A percentile compares a stretch with the other conserved stretches of the same genome.
Conservation (phyloP, 768 basidiomycete species). For the Psilocybe tampanensis region DNA sequence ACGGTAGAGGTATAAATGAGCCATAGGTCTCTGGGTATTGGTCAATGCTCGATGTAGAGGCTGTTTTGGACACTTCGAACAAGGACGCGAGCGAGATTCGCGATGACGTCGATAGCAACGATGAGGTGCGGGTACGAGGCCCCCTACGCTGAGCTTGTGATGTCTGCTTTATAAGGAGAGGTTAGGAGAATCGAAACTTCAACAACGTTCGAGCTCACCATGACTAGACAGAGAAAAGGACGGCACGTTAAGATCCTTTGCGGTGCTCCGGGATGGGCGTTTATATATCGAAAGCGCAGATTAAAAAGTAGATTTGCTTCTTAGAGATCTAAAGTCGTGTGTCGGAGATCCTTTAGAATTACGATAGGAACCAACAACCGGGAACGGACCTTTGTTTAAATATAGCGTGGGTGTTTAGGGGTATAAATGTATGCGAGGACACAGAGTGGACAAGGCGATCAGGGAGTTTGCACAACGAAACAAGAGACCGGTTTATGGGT, state of each 20-base stretch:
- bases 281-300: neutral
- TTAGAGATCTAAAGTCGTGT: neutral
- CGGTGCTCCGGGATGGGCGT: neutral
- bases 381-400: neutral
- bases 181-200: neutral
- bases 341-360: neutral
- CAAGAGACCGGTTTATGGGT: too few species aligned
- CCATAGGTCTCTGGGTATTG: conserved; percentile 22
- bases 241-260: too few species aligned
- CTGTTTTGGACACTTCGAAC: conserved; percentile 27
- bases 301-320: neutral
- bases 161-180: neutral
- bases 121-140: conserved; percentile 25
- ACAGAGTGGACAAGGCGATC: too few species aligned
- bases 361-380: neutral
- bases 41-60: conserved; percentile 21
- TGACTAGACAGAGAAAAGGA: too few species aligned
- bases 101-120: conserved; percentile 30
- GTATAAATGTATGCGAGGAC: neutral
- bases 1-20: conserved; percentile 29
- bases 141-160: conserved; percentile 6
- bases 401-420: neutral
- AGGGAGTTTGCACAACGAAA: too few species aligned
- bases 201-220: too few species aligned
- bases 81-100: conserved; percentile 18